Evolutionary conservation across 2,329 filamentous ascomycete species (phyloP).

Genomic region (Xylaria sp.): DNA sequence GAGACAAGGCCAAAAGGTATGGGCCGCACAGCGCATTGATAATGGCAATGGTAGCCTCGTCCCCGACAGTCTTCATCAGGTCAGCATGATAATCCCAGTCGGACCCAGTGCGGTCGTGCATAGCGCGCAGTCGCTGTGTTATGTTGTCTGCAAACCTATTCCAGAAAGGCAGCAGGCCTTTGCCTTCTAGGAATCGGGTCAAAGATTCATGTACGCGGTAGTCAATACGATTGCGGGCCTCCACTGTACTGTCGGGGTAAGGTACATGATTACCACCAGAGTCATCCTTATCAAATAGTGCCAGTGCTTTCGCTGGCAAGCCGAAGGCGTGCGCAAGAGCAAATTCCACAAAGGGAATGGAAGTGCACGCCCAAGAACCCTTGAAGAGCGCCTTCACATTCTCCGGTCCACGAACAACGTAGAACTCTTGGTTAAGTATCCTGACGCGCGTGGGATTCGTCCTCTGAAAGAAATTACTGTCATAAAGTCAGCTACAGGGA

Average conservation of each 20-base stretch:
- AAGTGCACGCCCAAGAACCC: constrained; percentile 41
- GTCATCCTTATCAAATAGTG: constrained; percentile 46
- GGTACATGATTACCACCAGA: constrained; percentile 43
- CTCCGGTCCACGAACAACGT: constrained; percentile 41
- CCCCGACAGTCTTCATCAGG: constrained; percentile 42
- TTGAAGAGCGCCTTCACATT: constrained; percentile 47
- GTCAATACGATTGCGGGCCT: constrained; percentile 42
- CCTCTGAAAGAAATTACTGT: constrained; percentile 45
- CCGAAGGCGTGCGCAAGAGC: constrained; percentile 48
- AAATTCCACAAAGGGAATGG: constrained; percentile 47
- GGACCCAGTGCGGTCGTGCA: constrained; percentile 34
- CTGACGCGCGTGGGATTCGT: constrained; percentile 40
- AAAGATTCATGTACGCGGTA: constrained; percentile 42
- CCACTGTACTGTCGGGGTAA: constrained; percentile 38
- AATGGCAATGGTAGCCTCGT: constrained; percentile 41
- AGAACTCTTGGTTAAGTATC: constrained; percentile 45
- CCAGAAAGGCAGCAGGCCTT: constrained; percentile 43
- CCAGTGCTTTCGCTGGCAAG: constrained; percentile 43
- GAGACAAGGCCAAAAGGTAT: constrained; percentile 41
- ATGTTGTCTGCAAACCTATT: constrained; percentile 43
- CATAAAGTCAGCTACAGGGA: constrained; percentile 4
- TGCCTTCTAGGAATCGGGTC: constrained; percentile 42
- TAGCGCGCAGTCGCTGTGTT: constrained; percentile 34
- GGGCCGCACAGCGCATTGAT: constrained; percentile 46
- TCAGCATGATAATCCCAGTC: constrained; percentile 40